A percentile compares a stretch with the other conserved stretches of the same genome.
Evolutionary conservation across 805 yeast genomes (phyloP).

Genomic region (Candida dajiaensis): DNA sequence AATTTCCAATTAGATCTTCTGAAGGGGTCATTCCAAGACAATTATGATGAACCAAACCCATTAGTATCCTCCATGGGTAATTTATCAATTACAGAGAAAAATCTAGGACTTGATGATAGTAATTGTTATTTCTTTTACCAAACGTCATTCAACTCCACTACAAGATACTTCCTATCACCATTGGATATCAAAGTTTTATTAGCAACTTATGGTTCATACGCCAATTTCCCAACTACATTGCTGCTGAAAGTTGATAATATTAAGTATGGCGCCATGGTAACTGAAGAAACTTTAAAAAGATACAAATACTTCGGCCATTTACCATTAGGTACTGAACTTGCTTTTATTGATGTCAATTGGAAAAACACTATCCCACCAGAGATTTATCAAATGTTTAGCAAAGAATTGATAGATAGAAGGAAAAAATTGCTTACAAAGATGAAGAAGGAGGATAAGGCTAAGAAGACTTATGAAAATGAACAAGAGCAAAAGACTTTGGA

Average conservation of each 20-base stretch:
- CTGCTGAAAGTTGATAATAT: slow-evolving; percentile 64
- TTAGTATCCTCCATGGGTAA: slow-evolving; percentile 10
- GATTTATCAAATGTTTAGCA: slow-evolving; percentile 39
- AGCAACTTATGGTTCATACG: slow-evolving; percentile 54
- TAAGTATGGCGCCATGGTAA: slow-evolving; percentile 55
- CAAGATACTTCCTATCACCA: slow-evolving; percentile 65
- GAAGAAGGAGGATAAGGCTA: slow-evolving; percentile 55
- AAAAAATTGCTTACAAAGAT: slow-evolving; percentile 42
- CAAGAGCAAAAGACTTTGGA: slow-evolving; percentile 53
- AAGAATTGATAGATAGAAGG: slow-evolving; percentile 53
- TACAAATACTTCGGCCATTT: slow-evolving; percentile 74
- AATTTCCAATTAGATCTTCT: slow-evolving; percentile 38
- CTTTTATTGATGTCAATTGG: slow-evolving; percentile 87
- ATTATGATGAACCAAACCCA: slow-evolving; percentile 15
- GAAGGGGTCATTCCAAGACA: slow-evolving; percentile 26
- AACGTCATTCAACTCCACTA: slow-evolving; percentile 62
- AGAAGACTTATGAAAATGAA: slow-evolving; percentile 47
- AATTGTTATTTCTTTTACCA: slow-evolving; percentile 70
- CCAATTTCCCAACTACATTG: slow-evolving; percentile 62
- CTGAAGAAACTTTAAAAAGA: slow-evolving; percentile 51
- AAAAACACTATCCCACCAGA: slow-evolving; percentile 37
- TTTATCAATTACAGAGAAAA: slow-evolving; percentile 10
- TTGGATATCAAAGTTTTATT: slow-evolving; percentile 74
- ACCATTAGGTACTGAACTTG: slow-evolving; percentile 81
- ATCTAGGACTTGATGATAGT: slow-evolving; percentile 26